phyloP scores from a whole-genome alignment of 108 stramenopile species.

The Nitzschia palea region DNA sequence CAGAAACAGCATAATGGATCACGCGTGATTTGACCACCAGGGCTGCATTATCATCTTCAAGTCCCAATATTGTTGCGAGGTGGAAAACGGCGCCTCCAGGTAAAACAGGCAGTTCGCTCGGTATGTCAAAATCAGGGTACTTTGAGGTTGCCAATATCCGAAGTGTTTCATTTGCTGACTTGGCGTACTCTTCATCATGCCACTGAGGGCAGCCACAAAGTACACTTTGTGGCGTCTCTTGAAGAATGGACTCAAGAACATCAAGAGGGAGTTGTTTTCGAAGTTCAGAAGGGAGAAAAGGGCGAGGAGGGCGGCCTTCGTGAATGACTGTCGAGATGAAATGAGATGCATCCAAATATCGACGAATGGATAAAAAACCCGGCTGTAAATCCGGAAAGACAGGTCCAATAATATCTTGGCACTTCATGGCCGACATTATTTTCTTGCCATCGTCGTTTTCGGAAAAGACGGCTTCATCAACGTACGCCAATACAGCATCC shows the following conservation, averaged over 20 bases:
- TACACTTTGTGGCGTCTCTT: conserved; percentile 39
- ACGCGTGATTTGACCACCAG: conserved; percentile 53
- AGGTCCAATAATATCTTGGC: conserved; percentile 47
- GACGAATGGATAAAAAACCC: conserved; percentile 37
- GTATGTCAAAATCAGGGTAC: not conserved
- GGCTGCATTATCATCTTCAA: conserved; percentile 22
- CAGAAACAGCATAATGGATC: conserved; percentile 41
- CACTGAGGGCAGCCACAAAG: conserved; percentile 59
- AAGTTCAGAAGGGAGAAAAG: conserved; percentile 28
- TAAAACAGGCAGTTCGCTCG: conserved; percentile 40
- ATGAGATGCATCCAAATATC: conserved; percentile 57
- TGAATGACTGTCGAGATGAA: conserved; percentile 43
- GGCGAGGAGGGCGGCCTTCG: conserved; percentile 17
- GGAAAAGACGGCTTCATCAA: conserved; percentile 27
- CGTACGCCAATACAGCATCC: conserved; percentile 13
- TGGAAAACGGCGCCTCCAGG: conserved; percentile 65
- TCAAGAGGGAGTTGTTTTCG: conserved; percentile 34
- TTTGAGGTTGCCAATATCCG: not conserved
- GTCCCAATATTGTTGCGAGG: conserved; percentile 58
- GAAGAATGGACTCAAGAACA: conserved; percentile 46
- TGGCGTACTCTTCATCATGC: conserved; percentile 38
- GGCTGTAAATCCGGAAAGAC: conserved; percentile 46
- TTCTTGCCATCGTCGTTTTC: conserved; percentile 15
- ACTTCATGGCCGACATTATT: conserved; percentile 21
- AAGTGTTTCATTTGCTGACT: conserved; percentile 29